Conservation (phyloP, 176 grass and related monocot genomes). For the Oryza coarctata region DNA sequence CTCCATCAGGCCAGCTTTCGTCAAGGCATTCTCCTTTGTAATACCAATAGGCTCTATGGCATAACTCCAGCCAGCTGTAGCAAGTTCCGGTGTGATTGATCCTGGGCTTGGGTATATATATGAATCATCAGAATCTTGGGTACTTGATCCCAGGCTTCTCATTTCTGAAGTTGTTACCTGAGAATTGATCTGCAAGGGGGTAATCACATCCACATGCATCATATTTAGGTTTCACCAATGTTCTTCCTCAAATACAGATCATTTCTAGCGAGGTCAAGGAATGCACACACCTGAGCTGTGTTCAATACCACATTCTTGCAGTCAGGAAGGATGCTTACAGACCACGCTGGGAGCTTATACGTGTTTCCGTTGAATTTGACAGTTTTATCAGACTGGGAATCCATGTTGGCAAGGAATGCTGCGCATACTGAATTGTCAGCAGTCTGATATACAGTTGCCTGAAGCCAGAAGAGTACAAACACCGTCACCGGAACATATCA, state of each 20-base stretch:
- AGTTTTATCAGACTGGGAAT: constrained; percentile 61
- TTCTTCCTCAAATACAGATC: constrained; percentile 5
- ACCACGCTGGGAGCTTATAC: constrained; percentile 87
- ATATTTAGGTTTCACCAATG: neutral
- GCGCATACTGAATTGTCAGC: constrained; percentile 53
- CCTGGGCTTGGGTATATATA: no score
- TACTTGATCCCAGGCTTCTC: constrained; percentile 52
- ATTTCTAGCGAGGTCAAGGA: neutral
- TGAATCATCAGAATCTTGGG: constrained; percentile 40
- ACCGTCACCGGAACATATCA: neutral
- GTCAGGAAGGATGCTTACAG: constrained; percentile 97
- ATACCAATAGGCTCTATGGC: constrained; percentile 83
- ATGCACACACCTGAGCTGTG: constrained; percentile 74
- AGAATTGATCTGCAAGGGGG: constrained; percentile 59
- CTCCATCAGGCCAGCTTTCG: constrained; percentile 71
- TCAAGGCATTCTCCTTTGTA: constrained; percentile 70
- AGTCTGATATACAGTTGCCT: constrained; percentile 73
- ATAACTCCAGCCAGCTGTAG: constrained; percentile 69
- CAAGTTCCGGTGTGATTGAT: constrained; percentile 33
- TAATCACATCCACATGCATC: neutral
- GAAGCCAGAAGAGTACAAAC: constrained; percentile 28
- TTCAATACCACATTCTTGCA: constrained; percentile 94
- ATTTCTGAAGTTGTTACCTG: constrained; percentile 58
- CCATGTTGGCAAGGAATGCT: constrained; percentile 94
- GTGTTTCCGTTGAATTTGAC: constrained; percentile 82